These are phyloP conservation scores for Phialemoniopsis sp. DNA, from an alignment of 2,329 filamentous ascomycete genomes.

Conservation along the genomic window DNA sequence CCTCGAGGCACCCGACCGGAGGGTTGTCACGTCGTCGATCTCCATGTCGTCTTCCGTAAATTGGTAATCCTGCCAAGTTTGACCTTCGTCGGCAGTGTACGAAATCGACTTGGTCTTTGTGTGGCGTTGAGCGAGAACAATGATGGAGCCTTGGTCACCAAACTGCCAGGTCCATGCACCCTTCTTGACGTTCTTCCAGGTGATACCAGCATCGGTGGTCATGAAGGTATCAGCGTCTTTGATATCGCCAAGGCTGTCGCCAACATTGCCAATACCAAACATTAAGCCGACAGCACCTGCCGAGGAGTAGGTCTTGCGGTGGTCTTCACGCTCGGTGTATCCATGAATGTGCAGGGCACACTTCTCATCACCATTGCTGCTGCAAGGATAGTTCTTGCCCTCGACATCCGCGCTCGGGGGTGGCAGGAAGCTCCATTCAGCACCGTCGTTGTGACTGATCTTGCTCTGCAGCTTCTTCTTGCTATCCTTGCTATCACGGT, in stretches of 20 bases:
- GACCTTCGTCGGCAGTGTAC: slow-evolving; percentile 62
- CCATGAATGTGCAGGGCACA: slow-evolving; percentile 92
- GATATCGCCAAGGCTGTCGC: slow-evolving; percentile 56
- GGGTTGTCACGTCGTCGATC: slow-evolving; percentile 78
- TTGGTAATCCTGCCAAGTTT: slow-evolving; percentile 69
- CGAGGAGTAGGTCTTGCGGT: slow-evolving; percentile 81
- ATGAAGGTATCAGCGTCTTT: slow-evolving; percentile 86
- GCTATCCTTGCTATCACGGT: slow-evolving; percentile 60
- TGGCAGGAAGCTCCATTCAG: slow-evolving; percentile 73
- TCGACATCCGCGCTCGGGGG: slow-evolving; percentile 70
- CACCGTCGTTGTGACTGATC: slow-evolving; percentile 96
- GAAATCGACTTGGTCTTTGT: slow-evolving; percentile 59
- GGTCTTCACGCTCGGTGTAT: slow-evolving; percentile 85
- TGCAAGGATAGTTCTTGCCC: slow-evolving; percentile 68
- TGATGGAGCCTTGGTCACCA: slow-evolving; percentile 89
- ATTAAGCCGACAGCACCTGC: slow-evolving; percentile 84
- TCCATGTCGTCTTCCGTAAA: slow-evolving; percentile 65
- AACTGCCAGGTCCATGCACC: slow-evolving; percentile 91
- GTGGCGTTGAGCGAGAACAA: slow-evolving; percentile 77
- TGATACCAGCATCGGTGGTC: slow-evolving; percentile 85
- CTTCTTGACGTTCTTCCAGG: slow-evolving; percentile 81
- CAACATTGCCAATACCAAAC: slow-evolving; percentile 90
- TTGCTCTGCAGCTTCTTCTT: slow-evolving; percentile 81
- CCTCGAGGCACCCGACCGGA: slow-evolving; percentile 82
- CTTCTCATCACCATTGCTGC: slow-evolving; percentile 51